Conservation (phyloP, 305 asterid species). For the Ajuga reptans region DNA sequence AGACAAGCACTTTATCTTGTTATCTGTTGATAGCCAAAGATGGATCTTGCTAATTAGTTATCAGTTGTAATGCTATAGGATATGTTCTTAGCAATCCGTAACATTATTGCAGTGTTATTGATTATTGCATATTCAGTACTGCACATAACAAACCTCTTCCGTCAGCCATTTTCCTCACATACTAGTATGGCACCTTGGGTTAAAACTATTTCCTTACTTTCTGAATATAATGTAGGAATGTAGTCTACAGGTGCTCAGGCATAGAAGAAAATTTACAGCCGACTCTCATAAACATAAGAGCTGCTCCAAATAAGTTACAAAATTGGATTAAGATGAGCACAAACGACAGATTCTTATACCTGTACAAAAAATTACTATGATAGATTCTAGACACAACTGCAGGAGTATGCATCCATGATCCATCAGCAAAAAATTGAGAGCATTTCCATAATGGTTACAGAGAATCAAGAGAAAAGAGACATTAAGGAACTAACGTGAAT, state of each 20-base stretch:
- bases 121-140: background rate
- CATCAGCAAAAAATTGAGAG: conserved; percentile 14
- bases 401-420: conserved; percentile 5
- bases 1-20: background rate
- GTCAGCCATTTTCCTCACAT: background rate
- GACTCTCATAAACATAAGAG: background rate
- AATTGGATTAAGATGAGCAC: conserved; percentile 2
- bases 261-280: background rate
- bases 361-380: background rate
- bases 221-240: conserved; percentile 2
- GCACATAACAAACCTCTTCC: background rate
- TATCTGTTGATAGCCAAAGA: background rate
- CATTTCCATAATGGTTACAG: background rate
- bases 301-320: background rate
- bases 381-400: background rate
- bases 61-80: background rate
- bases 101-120: background rate
- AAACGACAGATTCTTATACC: background rate
- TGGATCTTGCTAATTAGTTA: background rate
- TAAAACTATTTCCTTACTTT: background rate
- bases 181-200: background rate
- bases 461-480: conserved; percentile 20
- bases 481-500: conserved; percentile 55
- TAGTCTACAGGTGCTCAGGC: conserved; percentile 3
- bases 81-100: background rate